Conservation (phyloP, 768 basidiomycete genomes). For the Phylloporus scabripes region DNA sequence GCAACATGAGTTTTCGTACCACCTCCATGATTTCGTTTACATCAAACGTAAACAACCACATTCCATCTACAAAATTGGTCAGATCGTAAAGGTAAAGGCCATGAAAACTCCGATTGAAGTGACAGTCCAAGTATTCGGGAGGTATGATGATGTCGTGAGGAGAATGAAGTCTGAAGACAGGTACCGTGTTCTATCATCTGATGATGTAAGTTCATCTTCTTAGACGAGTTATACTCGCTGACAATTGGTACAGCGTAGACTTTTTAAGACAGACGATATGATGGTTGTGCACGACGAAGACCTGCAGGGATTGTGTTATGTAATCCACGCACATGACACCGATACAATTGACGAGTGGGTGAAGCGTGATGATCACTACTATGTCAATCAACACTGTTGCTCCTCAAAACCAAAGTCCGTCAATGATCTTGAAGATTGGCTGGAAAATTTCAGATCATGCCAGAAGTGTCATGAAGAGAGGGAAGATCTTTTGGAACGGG, state of each 20-base stretch:
- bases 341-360: constrained; percentile 38
- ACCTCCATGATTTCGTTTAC: constrained; percentile 59
- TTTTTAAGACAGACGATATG: constrained; percentile 37
- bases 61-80: constrained; percentile 45
- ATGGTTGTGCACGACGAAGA: constrained; percentile 27
- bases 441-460: constrained; percentile 34
- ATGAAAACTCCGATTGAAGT: constrained; percentile 24
- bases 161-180: constrained; percentile 12
- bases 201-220: constrained; percentile 36
- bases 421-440: constrained; percentile 22
- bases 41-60: constrained; percentile 32
- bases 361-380: constrained; percentile 54
- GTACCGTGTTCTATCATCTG: constrained; percentile 24
- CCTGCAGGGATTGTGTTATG: constrained; percentile 54
- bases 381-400: constrained; percentile 36
- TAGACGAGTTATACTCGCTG: constrained; percentile 1
- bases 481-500: constrained; percentile 24
- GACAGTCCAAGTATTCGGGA: constrained; percentile 40
- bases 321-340: constrained; percentile 34
- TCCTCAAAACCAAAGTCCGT: constrained; percentile 18
- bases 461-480: constrained; percentile 35
- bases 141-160: constrained; percentile 39
- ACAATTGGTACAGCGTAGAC: constrained; percentile 26
- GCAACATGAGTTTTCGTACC: constrained; percentile 44
- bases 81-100: constrained; percentile 42